phyloP scores from a whole-genome alignment of 2,329 filamentous ascomycete species.

The Fusarium pseudograminearum region DNA sequence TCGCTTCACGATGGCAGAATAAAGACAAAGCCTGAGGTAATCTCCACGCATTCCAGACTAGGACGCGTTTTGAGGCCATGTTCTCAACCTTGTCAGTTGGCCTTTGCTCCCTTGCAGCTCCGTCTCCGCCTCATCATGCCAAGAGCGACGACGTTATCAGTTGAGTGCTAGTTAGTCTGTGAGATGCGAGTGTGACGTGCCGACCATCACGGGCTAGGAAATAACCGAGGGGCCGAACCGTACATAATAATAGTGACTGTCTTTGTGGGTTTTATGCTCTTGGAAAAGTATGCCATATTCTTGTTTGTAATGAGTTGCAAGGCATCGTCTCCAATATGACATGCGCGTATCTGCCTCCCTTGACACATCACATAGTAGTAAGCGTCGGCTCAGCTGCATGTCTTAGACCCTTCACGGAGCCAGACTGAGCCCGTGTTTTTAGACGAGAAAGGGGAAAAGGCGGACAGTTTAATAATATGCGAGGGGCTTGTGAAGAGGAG shows the following conservation, averaged over 20 bases:
- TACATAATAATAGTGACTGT: background rate
- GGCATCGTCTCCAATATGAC: constrained; percentile 1
- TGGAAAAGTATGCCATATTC: constrained; percentile 6
- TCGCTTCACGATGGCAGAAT: constrained; percentile 13
- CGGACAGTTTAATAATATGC: constrained; percentile 17
- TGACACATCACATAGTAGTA: background rate
- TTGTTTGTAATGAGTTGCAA: constrained; percentile 1
- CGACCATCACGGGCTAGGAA: constrained; percentile 9
- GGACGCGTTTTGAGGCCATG: constrained; percentile 13
- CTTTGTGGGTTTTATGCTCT: constrained; percentile 29
- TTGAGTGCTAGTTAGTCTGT: background rate
- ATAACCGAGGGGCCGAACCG: constrained; percentile 33
- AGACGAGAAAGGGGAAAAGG: constrained; percentile 5
- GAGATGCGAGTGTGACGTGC: constrained; percentile 1
- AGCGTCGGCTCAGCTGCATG: constrained; percentile 24
- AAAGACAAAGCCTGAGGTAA: constrained; percentile 22
- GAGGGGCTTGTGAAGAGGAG: constrained; percentile 29
- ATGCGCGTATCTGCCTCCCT: constrained; percentile 19
- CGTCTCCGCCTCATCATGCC: constrained; percentile 7
- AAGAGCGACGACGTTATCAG: constrained; percentile 14
- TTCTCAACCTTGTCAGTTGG: constrained; percentile 19
- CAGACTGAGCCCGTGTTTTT: constrained; percentile 11
- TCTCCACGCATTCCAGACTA: constrained; percentile 32
- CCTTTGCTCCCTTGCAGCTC: constrained; percentile 33
- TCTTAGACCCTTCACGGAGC: constrained; percentile 31